A percentile compares a stretch with the other conserved stretches of the same genome.
Conservation (phyloP, 495 filamentous ascomycete genomes). For the Saxispiralis lemnorum region DNA sequence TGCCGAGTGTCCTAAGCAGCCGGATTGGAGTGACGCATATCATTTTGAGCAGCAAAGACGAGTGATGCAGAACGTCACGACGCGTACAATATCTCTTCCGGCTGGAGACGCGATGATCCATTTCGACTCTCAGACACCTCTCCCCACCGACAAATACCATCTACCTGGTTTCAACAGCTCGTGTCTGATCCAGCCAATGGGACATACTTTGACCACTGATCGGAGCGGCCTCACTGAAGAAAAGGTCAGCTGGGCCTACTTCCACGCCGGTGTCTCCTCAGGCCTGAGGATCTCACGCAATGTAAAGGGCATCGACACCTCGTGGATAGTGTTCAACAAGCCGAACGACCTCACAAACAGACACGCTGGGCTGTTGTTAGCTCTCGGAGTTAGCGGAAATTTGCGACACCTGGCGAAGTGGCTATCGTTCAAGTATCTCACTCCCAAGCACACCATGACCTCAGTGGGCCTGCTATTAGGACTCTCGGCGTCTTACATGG, state of each 20-base stretch:
- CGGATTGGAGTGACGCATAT: slow-evolving; percentile 65
- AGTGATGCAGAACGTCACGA: slow-evolving; percentile 63
- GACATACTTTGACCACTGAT: slow-evolving; percentile 76
- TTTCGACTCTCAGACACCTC: slow-evolving; percentile 63
- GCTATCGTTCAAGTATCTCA: slow-evolving; percentile 96
- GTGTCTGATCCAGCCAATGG: slow-evolving; percentile 77
- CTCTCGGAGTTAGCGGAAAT: slow-evolving; percentile 88
- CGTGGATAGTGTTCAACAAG: slow-evolving; percentile 97
- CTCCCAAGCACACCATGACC: slow-evolving; percentile 96
- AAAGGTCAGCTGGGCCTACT: slow-evolving; percentile 94
- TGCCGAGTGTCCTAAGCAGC: slow-evolving; percentile 57
- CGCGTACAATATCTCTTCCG: slow-evolving; percentile 73
- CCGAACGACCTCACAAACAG: slow-evolving; percentile 79
- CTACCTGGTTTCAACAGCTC: slow-evolving; percentile 74
- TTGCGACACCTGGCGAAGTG: slow-evolving; percentile 85
- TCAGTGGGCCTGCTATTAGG: slow-evolving; percentile 88
- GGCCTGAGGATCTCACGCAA: slow-evolving; percentile 78
- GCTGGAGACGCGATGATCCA: slow-evolving; percentile 68
- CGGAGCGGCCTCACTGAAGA: slow-evolving; percentile 72
- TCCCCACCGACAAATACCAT: slow-evolving; percentile 77
- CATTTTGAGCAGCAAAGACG: slow-evolving; percentile 89
- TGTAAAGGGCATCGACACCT: slow-evolving; percentile 88
- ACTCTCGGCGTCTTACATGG: slow-evolving; percentile 78
- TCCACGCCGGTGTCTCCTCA: slow-evolving; percentile 83
- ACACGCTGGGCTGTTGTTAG: slow-evolving; percentile 84